Percentiles rank a stretch among this genome's conserved stretches.
Conservation (phyloP, 1,139 yeast species). For the Yamadazyma atmosphaerica region DNA sequence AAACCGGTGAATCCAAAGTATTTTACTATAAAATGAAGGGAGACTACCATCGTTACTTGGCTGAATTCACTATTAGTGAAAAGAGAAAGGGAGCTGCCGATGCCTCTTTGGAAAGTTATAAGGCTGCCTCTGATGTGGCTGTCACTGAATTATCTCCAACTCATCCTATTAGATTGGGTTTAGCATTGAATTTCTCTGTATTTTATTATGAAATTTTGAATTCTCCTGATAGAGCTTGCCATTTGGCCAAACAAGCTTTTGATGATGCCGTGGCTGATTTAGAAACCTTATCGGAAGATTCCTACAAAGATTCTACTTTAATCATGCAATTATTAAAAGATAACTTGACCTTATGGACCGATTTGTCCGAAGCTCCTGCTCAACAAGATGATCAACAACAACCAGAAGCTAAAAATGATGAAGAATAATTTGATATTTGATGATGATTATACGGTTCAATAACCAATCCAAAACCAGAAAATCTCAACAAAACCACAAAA, state of each 20-base stretch:
- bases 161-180: conserved; percentile 97
- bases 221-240: conserved; percentile 98
- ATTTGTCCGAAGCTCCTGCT: conserved; percentile 86
- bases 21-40: conserved; percentile 99
- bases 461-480: background rate
- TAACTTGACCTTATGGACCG: conserved; percentile 98
- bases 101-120: conserved; percentile 90
- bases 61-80: conserved; percentile 91
- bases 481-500: background rate
- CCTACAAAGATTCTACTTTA: conserved; percentile 96
- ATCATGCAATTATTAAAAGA: conserved; percentile 98
- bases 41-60: conserved; percentile 98
- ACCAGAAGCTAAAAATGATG: conserved; percentile 24
- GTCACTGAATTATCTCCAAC: conserved; percentile 97
- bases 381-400: conserved; percentile 53
- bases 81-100: conserved; percentile 93
- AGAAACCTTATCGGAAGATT: conserved; percentile 95
- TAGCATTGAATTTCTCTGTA: conserved; percentile 96
- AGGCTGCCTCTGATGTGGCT: conserved; percentile 94
- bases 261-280: conserved; percentile 99
- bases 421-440: conserved; percentile 16
- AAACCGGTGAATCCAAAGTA: conserved; percentile 96
- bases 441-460: background rate
- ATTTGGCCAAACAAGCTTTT: conserved; percentile 97
- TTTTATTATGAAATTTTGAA: conserved; percentile 97